Percentiles rank a stretch among this genome's conserved stretches.
Evolutionary conservation across 306 rosid genomes (phyloP).

Genomic region (Corylus avellana): DNA sequence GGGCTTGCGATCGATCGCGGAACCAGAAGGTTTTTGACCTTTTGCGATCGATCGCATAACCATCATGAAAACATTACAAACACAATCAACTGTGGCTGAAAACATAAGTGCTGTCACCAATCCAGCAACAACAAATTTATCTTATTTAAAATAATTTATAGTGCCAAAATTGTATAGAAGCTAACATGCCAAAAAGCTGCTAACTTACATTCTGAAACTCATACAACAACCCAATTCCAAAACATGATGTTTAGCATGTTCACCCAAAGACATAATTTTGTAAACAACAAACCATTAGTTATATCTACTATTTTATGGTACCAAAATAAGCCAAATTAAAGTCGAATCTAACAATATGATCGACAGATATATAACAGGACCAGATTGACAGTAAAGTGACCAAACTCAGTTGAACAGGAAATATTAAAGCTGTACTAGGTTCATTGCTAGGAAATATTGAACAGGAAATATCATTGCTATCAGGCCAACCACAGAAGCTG

Average conservation of each 20-base stretch:
- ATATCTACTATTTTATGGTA: background rate
- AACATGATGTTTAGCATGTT: background rate
- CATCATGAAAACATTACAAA: background rate
- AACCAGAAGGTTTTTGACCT: no score
- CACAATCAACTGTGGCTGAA: background rate
- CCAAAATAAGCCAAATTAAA: background rate
- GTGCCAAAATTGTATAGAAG: background rate
- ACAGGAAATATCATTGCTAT: no score
- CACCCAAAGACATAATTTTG: background rate
- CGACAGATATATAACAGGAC: background rate
- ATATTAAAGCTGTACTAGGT: no score
- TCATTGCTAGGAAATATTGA: no score
- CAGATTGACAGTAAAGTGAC: slow-evolving; percentile 5
- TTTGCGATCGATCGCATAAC: no score
- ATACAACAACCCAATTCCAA: background rate
- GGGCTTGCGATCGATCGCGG: no score
- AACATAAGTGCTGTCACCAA: background rate
- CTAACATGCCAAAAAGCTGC: background rate
- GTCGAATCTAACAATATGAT: background rate
- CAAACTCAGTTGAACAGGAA: slow-evolving; percentile 3
- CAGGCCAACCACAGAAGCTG: slow-evolving; percentile 77
- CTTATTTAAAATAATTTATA: background rate
- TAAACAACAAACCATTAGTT: background rate
- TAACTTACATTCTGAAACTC: background rate
- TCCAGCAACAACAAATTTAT: background rate